Conservation (phyloP, 1,139 yeast species). For the Hansenula anomala region DNA sequence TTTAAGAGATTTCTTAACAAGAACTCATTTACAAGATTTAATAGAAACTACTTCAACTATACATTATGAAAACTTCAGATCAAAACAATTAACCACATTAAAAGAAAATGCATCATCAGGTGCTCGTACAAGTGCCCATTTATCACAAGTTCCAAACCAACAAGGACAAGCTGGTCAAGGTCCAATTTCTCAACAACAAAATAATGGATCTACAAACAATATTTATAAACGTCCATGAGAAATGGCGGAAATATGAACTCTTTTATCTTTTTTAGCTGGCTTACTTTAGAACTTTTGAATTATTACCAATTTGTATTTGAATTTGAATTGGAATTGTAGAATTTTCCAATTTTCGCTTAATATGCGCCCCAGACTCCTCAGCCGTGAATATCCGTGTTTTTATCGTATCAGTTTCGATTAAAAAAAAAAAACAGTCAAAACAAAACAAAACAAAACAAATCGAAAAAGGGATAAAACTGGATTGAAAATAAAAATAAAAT, state of each 20-base stretch:
- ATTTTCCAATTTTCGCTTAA: too few species aligned
- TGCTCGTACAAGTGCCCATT: conserved; percentile 22
- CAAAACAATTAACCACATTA: conserved; percentile 89
- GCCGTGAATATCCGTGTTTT: too few species aligned
- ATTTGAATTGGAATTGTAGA: background rate
- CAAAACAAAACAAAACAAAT: too few species aligned
- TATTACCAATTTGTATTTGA: background rate
- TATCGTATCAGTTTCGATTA: too few species aligned
- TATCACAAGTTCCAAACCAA: conserved; percentile 12
- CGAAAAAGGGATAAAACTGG: too few species aligned
- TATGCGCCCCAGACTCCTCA: too few species aligned
- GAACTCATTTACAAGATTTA: conserved; percentile 94
- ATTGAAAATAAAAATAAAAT: too few species aligned
- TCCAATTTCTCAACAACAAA: background rate
- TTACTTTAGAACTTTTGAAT: background rate
- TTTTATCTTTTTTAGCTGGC: background rate
- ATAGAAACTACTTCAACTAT: conserved; percentile 86
- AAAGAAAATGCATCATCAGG: conserved; percentile 69
- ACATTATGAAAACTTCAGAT: conserved; percentile 90
- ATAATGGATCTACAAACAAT: background rate
- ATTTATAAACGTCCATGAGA: conserved; percentile 1
- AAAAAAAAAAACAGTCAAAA: too few species aligned
- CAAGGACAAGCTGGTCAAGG: conserved; percentile 3
- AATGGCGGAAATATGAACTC: too few species aligned
- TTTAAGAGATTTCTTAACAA: conserved; percentile 86